Evolutionary conservation across 108 stramenopile species (phyloP).

Genomic region (Schizochytrium sp.): DNA sequence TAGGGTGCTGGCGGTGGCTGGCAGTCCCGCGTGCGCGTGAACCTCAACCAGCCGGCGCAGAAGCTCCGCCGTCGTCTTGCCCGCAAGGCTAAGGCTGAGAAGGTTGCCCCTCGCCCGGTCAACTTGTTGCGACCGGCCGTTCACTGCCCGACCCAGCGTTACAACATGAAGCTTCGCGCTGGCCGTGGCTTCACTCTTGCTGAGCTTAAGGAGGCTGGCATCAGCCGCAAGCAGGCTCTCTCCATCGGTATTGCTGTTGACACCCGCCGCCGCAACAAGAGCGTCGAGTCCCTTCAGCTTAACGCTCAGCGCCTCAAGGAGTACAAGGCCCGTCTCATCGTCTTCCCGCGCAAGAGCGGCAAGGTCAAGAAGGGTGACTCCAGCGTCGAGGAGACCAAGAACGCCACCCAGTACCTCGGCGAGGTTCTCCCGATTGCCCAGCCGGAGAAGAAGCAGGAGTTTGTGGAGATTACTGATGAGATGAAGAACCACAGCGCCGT

Average conservation of each 20-base stretch:
- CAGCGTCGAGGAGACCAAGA: slow-evolving; percentile 78
- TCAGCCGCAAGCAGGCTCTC: slow-evolving; percentile 85
- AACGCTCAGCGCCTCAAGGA: slow-evolving; percentile 95
- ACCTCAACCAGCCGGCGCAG: slow-evolving; percentile 94
- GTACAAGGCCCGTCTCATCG: slow-evolving; percentile 93
- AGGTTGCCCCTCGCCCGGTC: slow-evolving; percentile 92
- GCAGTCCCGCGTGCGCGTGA: slow-evolving; percentile 83
- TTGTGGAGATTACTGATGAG: slow-evolving; percentile 84
- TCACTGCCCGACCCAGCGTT: slow-evolving; percentile 94
- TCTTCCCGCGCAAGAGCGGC: slow-evolving; percentile 86
- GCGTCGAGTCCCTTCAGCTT: slow-evolving; percentile 81
- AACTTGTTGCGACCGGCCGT: slow-evolving; percentile 90
- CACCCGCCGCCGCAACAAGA: slow-evolving; percentile 89
- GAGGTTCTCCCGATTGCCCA: slow-evolving; percentile 84
- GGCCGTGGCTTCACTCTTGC: slow-evolving; percentile 96
- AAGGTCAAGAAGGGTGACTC: slow-evolving; percentile 85
- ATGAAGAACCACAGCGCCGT: slow-evolving; percentile 82
- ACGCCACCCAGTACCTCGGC: slow-evolving; percentile 81
- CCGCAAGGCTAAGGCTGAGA: slow-evolving; percentile 94
- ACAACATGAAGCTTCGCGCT: slow-evolving; percentile 92
- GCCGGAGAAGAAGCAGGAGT: slow-evolving; percentile 79
- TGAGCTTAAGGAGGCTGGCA: slow-evolving; percentile 94
- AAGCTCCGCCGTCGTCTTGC: slow-evolving; percentile 93
- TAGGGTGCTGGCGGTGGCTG: slow-evolving; percentile 70
- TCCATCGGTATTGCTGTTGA: slow-evolving; percentile 98